Base-by-base conservation (phyloP, 164 flowering plant species). In the Cinnamomum micranthum region DNA sequence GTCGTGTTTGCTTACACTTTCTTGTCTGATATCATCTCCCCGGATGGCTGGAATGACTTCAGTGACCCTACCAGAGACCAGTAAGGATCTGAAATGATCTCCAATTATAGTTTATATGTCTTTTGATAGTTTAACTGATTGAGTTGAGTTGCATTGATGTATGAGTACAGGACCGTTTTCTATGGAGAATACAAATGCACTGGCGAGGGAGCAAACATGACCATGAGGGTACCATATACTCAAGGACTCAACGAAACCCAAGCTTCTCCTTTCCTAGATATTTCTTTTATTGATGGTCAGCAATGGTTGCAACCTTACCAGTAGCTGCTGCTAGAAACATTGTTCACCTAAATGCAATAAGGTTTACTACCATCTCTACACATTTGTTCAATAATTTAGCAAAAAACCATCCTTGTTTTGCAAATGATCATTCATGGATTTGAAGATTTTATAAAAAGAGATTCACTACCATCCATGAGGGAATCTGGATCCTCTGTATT, bases 11-110 rank as follows among this genome's bases (percentile, higher is more conserved):
- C 92, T 3, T 79, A 70, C 80, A 85, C 97, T 0, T 50, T 75
- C 78, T 87, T 93, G 95, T 62, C 96, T n/a, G 92, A 89, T 71
- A 88, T 95, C 72, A 91, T 95, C 27, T 86, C 97, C 0, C 87
- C 99, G 0, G 96, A 95, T 50, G 99, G 99, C 4, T 95, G 99
- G 99, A 93, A 90, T 79, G 93, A 95, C 80, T 89, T 91, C 75
- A 90, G 89, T 74, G 97, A 93, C 62, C 90, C 91, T 9, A 60
- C 90, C 0, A 84, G 95, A 81, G 99, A 95, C 80, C 89, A 83
- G 98, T 92, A 85, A 77, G 60, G 12, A n/a, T 28, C 22, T 35
- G 17, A 73, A 41, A 13, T 55, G 6, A 15, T 11, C 7, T 55
- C 60, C 17, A 4, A 23, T 41, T 41, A 2, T 41, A 41, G 47